phyloP scores from a whole-genome alignment of 192 early-diverging fungal genomes.

The Thamnidium elegans region DNA sequence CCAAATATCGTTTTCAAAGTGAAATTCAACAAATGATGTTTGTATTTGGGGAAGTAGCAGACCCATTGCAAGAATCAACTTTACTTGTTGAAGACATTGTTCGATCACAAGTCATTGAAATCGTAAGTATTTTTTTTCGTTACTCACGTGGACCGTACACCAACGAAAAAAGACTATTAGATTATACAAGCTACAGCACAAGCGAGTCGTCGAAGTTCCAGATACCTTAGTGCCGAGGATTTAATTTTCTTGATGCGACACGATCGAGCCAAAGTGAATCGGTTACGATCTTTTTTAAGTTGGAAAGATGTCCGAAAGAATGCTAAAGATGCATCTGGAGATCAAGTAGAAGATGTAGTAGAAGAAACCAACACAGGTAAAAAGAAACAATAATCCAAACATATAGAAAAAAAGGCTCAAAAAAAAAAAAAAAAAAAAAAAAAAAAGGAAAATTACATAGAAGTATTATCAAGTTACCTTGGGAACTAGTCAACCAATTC shows the following conservation, averaged over 20 bases:
- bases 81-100: conserved; percentile 95
- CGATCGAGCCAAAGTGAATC: conserved; percentile 90
- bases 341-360: conserved; percentile 51
- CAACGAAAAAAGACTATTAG: conserved; percentile 38
- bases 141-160: background rate
- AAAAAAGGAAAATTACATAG: conserved; percentile 44
- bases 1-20: conserved; percentile 44
- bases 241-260: conserved; percentile 95
- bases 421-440: too few species aligned
- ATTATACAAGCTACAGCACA: conserved; percentile 85
- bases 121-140: conserved; percentile 49
- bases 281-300: conserved; percentile 83
- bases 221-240: conserved; percentile 84
- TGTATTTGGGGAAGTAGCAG: conserved; percentile 93
- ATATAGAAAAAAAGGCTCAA: too few species aligned
- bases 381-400: conserved; percentile 46
- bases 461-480: conserved; percentile 84
- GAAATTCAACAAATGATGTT: conserved; percentile 99
- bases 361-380: conserved; percentile 52
- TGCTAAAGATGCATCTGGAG: conserved; percentile 75
- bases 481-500: conserved; percentile 88
- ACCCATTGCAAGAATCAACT: conserved; percentile 85
- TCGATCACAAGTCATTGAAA: conserved; percentile 90
- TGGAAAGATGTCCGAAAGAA: conserved; percentile 97
- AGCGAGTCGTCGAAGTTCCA: conserved; percentile 75